Evolutionary conservation across 1,139 yeast species (phyloP).

Genomic region (Lodderomyces elongisporus): DNA sequence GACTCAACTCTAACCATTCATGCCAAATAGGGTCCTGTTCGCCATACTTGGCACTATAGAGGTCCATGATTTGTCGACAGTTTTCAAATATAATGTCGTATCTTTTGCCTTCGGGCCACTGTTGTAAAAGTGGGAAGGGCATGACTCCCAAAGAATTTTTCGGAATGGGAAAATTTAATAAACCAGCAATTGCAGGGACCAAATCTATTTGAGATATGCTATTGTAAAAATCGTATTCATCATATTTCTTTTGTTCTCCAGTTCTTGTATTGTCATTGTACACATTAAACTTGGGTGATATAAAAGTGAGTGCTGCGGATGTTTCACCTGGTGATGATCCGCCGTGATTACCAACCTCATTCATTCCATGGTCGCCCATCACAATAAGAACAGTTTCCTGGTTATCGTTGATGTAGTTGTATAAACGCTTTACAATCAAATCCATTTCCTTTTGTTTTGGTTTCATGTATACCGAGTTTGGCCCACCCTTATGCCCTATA

Average conservation of each 20-base stretch:
- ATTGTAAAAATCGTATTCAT: slow-evolving; percentile 48
- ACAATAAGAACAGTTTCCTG: slow-evolving; percentile 64
- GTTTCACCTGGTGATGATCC: slow-evolving; percentile 93
- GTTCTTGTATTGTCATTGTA: slow-evolving; percentile 13
- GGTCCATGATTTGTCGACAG: slow-evolving; percentile 51
- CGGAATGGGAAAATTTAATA: slow-evolving; percentile 80
- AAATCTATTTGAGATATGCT: slow-evolving; percentile 75
- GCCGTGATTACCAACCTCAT: slow-evolving; percentile 90
- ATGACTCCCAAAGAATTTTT: slow-evolving; percentile 77
- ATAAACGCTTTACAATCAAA: slow-evolving; percentile 50
- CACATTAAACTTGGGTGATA: slow-evolving; percentile 52
- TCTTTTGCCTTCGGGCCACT: slow-evolving; percentile 44
- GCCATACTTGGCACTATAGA: slow-evolving; percentile 25
- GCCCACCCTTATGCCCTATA: slow-evolving; percentile 97
- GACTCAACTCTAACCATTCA: slow-evolving; percentile 13
- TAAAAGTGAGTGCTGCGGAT: slow-evolving; percentile 69
- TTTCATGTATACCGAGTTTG: slow-evolving; percentile 73
- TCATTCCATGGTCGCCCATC: slow-evolving; percentile 96
- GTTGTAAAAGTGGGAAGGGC: slow-evolving; percentile 48
- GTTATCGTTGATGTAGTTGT: slow-evolving; percentile 32
- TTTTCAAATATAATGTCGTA: slow-evolving; percentile 50
- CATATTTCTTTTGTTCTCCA: slow-evolving; percentile 37
- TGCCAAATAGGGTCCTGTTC: slow-evolving; percentile 9
- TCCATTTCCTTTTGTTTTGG: slow-evolving; percentile 87
- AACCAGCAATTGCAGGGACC: slow-evolving; percentile 75